Evolutionary conservation across 306 rosid genomes (phyloP).

Genomic region (Morella rubra): DNA sequence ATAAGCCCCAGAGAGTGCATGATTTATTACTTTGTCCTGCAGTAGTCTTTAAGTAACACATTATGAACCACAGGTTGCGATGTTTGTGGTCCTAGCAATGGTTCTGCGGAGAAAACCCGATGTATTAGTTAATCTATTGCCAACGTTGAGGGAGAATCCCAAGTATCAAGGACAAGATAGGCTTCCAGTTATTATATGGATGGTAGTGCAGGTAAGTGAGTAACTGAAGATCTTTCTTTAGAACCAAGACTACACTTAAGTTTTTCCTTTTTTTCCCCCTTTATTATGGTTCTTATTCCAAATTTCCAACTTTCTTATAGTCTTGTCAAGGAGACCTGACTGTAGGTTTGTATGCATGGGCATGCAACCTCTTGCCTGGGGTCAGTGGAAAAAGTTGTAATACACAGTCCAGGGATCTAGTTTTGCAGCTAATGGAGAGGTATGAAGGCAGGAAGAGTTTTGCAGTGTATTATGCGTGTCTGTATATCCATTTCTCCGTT

Average conservation of each 20-base stretch:
- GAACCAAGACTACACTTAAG: background rate
- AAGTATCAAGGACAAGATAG: slow-evolving; percentile 94
- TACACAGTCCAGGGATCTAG: slow-evolving; percentile 85
- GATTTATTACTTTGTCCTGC: background rate
- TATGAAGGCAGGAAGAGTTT: slow-evolving; percentile 28
- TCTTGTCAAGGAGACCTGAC: slow-evolving; percentile 75
- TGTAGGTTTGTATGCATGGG: slow-evolving; percentile 87
- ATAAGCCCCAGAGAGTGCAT: background rate
- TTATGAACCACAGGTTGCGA: slow-evolving; percentile 67
- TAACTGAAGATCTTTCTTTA: background rate
- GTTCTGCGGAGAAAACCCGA: slow-evolving; percentile 89
- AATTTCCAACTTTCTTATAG: slow-evolving; percentile 39
- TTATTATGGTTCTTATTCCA: slow-evolving; percentile 26
- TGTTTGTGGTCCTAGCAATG: slow-evolving; percentile 76
- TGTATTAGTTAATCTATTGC: slow-evolving; percentile 53
- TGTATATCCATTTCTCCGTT: background rate
- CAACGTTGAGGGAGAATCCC: slow-evolving; percentile 59
- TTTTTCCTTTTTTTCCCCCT: background rate
- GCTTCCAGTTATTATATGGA: slow-evolving; percentile 79
- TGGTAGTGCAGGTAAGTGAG: slow-evolving; percentile 69
- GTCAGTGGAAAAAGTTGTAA: slow-evolving; percentile 65
- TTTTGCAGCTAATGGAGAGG: slow-evolving; percentile 89
- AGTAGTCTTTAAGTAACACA: slow-evolving; percentile 20
- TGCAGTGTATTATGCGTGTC: background rate
- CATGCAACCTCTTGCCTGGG: slow-evolving; percentile 71